A percentile compares a stretch with the other conserved stretches of the same genome.
Evolutionary conservation across 306 rosid genomes (phyloP).

Genomic region (Parietaria judaica): DNA sequence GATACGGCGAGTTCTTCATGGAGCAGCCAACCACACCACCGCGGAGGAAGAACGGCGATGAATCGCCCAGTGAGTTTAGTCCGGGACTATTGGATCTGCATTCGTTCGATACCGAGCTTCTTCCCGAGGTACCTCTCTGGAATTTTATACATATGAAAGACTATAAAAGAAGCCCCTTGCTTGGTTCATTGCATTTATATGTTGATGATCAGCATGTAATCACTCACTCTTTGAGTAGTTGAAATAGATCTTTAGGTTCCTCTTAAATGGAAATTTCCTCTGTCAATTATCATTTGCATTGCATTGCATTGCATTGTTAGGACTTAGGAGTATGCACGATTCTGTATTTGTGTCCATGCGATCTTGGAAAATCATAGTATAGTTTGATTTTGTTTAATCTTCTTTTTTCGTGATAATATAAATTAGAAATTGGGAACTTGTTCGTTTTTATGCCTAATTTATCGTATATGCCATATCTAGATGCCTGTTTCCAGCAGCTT

Average conservation of each 20-base stretch:
- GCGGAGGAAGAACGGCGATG: constrained; percentile 55
- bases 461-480: constrained; percentile 33
- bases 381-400: not conserved
- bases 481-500: constrained; percentile 47
- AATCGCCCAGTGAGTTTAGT: constrained; percentile 70
- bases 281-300: not conserved
- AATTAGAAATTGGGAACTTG: not conserved
- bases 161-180: not conserved
- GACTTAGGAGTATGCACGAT: not conserved
- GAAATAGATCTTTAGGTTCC: not conserved
- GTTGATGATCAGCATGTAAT: not conserved
- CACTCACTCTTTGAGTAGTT: not conserved
- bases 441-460: constrained; percentile 13
- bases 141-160: not conserved
- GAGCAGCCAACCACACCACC: constrained; percentile 89
- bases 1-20: constrained; percentile 55
- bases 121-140: constrained; percentile 58
- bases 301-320: not conserved
- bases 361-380: not conserved
- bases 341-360: not conserved
- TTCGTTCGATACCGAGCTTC: constrained; percentile 85
- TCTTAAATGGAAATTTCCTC: not conserved
- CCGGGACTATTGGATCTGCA: constrained; percentile 98
- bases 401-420: not conserved
- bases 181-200: not conserved